Evolutionary conservation across 768 basidiomycete genomes (phyloP), one percentile per base, ranked within the genome.

Genomic region (Amanita inopinata): DNA sequence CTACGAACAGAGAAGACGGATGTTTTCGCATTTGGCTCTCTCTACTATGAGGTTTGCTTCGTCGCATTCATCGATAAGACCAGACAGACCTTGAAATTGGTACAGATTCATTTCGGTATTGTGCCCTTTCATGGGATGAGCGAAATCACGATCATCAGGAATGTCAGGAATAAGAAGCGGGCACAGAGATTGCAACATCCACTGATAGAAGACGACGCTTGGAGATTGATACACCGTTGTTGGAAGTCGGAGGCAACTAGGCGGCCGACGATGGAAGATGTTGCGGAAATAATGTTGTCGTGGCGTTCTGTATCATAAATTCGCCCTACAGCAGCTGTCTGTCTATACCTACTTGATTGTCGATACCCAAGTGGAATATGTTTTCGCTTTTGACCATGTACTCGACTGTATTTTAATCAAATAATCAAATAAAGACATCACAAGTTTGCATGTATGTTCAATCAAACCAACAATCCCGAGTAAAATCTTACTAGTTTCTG

Each of bases 21-120:
- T 23, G 17, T 39, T 15, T 39, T 28, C 30, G 27, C 38, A 10
- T 39, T 39, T 30, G 38, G 25, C 5, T 39, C 25, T 30, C 38
- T 39, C 14, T 39, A 39, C 30, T 39, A 39, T 18, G 38, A 39
- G n/a, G 38, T 39, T 9, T 5, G 37, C 15, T 2, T 20, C 7
- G 19, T 6, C 10, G 4, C 1, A 4, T 15, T 9, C 15, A 4
- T 19, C 15, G 15, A 6, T 30, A 2, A 11, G 4, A 14, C 24
- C 12, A 12, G 15, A 2, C 25, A 27, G 14, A 5, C 18, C 17
- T 3, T 39, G 25, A 9, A n/a, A n/a, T n/a, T n/a, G n/a, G n/a
- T n/a, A n/a, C n/a, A n/a, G n/a, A n/a, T n/a, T n/a, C n/a, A n/a
- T n/a, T n/a, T n/a, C n/a, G n/a, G n/a, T 10, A 1, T 4, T 19